Evolutionary conservation across 1,284 basidiomycete species (phyloP), one percentile per base, ranked within the genome.

Genomic region (Sporisorium scitamineum): DNA sequence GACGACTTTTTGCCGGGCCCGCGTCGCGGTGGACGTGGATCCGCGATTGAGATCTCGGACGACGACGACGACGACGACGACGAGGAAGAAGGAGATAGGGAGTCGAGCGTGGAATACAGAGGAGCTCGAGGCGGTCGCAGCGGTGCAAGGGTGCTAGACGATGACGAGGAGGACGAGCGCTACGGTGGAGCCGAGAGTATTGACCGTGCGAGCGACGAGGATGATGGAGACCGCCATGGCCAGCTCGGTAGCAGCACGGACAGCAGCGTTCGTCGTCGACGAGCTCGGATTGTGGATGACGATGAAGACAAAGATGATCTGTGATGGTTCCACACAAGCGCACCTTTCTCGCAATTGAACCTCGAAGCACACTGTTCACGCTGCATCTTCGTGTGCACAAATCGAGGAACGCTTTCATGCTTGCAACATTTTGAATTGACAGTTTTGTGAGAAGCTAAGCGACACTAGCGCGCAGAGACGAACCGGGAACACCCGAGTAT

Each of bases 1-100:
- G 71, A 67, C 42, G 63, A 73, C 26, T 70, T 73, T 26, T 13
- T 78, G 31, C 70, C 71, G 2, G 72, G 72, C 1, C 72, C 72
- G 2, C 53, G 72, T 18, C 57, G 67, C 18, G 42, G 41, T 8
- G 51, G 57, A 5, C 50, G 52, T 6, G 58, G 29, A 16, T 24
- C 56, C 9, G 56, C 73, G 10, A 68, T 76, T 29, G 73, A 76
- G 58, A 63, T 72, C 14, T 70, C 55, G 10, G 73, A 71, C 39
- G 73, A 69, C 24, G 63, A 78, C 1, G 65, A 45, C 16, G 34
- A 54, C 9, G 57, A 54, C 9, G 34, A 24, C 5, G 60, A 56
- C 10, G 62, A 41, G 11, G 56, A 34, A 1, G 59, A 31, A 27
- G 45, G n/a, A 22, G 45, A 44, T 11, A 53, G 56, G 20, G 54